Evolutionary conservation across 2,329 filamentous ascomycete genomes (phyloP).

Genomic region (Penicillium sp.): DNA sequence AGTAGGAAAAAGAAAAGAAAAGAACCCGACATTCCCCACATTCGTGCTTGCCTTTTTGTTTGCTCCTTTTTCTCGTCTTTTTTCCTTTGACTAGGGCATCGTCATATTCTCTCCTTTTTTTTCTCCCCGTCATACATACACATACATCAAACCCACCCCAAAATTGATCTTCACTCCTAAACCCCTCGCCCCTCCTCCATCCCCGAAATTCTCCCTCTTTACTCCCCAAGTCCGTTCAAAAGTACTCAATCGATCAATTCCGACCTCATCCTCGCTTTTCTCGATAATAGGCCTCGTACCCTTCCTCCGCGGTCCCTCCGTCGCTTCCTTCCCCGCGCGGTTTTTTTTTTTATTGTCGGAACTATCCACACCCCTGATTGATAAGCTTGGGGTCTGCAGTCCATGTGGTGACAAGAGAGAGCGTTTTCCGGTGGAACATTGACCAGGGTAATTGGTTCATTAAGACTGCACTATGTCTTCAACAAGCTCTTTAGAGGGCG

Average conservation of each 20-base stretch:
- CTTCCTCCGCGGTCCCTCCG: neutral
- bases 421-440: conserved; percentile 5
- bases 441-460: conserved; percentile 16
- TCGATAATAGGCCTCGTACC: neutral
- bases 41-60: neutral
- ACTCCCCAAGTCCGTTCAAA: neutral
- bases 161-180: conserved; percentile 25
- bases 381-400: conserved; percentile 11
- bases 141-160: conserved; percentile 15
- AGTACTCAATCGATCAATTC: conserved; percentile 5
- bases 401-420: conserved; percentile 21
- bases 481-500: conserved; percentile 44
- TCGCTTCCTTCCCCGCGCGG: neutral
- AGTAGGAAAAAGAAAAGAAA: neutral
- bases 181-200: conserved; percentile 18
- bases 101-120: neutral
- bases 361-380: conserved; percentile 4
- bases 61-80: neutral
- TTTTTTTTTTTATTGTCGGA: neutral
- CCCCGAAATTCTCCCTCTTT: conserved; percentile 16
- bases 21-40: conserved; percentile 2
- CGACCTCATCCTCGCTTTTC: neutral
- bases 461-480: conserved; percentile 21
- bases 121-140: neutral
- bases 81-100: neutral